These are phyloP conservation scores for Coemansia sp. DNA, from an alignment of 192 early-diverging fungal species.

Conservation along the genomic window DNA sequence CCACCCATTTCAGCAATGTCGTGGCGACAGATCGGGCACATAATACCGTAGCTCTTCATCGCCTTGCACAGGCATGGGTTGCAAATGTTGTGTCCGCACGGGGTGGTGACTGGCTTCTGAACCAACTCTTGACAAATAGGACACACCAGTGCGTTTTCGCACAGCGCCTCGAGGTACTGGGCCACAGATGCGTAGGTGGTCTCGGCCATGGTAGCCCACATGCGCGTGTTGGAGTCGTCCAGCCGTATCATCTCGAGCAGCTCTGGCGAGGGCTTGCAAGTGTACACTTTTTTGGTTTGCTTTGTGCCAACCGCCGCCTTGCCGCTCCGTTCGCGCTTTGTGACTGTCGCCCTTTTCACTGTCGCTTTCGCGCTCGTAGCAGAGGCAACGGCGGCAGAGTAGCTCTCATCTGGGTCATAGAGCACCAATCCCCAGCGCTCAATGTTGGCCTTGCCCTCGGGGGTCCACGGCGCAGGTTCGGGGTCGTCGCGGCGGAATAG, in stretches of 20 bases:
- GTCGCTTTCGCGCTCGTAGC: neutral
- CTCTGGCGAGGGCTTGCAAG: constrained; percentile 15
- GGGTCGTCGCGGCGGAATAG: constrained; percentile 66
- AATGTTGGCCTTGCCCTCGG: constrained; percentile 55
- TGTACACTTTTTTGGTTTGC: constrained; percentile 3
- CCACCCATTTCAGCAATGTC: constrained; percentile 27
- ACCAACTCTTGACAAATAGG: constrained; percentile 53
- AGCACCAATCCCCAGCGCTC: constrained; percentile 52
- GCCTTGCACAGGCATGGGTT: constrained; percentile 32
- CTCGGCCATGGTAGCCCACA: constrained; percentile 33
- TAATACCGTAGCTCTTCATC: constrained; percentile 26
- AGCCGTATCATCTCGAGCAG: constrained; percentile 37
- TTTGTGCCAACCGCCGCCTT: neutral
- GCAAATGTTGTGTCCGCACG: constrained; percentile 53
- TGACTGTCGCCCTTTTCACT: neutral
- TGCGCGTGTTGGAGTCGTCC: constrained; percentile 38
- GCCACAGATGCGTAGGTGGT: constrained; percentile 14
- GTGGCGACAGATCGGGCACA: constrained; percentile 45
- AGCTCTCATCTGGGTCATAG: constrained; percentile 21
- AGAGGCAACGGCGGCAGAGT: too few species aligned
- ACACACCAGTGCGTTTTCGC: constrained; percentile 34
- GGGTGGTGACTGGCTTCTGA: constrained; percentile 38
- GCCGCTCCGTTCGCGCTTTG: neutral
- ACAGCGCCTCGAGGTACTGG: constrained; percentile 31
- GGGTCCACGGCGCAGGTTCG: constrained; percentile 67